Conservation (phyloP, 176 grass and related monocot genomes). For the Tuctoria greenei region DNA sequence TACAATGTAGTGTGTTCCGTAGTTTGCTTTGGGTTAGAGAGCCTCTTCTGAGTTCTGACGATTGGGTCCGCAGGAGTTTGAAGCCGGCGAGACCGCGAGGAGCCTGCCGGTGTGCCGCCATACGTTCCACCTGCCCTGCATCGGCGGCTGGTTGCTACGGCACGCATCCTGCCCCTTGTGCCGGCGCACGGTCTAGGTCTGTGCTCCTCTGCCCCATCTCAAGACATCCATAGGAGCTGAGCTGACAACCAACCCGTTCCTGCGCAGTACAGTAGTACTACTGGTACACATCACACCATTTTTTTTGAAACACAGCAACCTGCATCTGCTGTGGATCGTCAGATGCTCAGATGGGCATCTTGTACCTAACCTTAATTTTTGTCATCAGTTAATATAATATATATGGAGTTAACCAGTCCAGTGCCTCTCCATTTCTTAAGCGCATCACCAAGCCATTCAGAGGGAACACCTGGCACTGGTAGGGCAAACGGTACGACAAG, state of each 20-base stretch:
- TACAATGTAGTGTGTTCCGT: neutral
- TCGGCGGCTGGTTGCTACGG: slow-evolving; percentile 64
- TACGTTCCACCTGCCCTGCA: slow-evolving; percentile 59
- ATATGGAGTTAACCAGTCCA: neutral
- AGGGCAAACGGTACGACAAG: neutral
- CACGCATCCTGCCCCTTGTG: slow-evolving; percentile 58
- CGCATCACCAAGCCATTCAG: neutral
- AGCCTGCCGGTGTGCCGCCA: slow-evolving; percentile 53
- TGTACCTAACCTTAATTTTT: neutral
- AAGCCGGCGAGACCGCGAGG: slow-evolving; percentile 47
- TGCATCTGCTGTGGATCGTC: neutral
- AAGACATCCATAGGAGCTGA: neutral
- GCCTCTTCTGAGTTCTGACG: neutral
- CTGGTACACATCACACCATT: neutral
- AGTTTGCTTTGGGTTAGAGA: neutral
- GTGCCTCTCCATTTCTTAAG: neutral
- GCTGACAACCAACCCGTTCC: neutral
- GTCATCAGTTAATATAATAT: neutral
- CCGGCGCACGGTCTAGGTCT: slow-evolving; percentile 39
- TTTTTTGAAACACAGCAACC: neutral
- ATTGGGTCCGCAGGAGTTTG: slow-evolving; percentile 47
- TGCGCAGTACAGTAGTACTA: neutral
- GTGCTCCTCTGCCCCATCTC: neutral
- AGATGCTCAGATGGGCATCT: neutral
- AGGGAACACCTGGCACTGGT: neutral